Evolutionary conservation across 2,329 filamentous ascomycete genomes (phyloP).

Genomic region (Pseudopithomyces chartarum): DNA sequence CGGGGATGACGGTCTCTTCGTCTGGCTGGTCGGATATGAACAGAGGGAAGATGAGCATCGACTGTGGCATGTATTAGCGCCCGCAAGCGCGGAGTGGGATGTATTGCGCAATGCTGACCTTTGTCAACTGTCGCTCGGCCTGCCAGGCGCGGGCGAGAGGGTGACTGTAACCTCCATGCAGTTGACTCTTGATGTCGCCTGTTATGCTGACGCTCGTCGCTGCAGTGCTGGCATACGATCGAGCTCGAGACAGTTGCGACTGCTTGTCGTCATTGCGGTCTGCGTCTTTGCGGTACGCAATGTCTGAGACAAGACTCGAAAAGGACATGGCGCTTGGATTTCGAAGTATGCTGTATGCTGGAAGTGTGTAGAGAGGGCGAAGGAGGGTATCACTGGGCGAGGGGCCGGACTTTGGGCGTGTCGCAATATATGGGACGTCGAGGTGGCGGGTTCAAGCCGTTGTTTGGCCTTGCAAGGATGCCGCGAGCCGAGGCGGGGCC

Average conservation of each 20-base stretch:
- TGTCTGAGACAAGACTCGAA: slow-evolving; percentile 58
- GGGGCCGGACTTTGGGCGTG: background rate
- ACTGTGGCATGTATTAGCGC: slow-evolving; percentile 58
- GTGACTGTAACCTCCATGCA: slow-evolving; percentile 59
- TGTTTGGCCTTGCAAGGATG: background rate
- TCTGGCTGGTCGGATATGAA: slow-evolving; percentile 95
- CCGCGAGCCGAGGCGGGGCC: slow-evolving; percentile 8
- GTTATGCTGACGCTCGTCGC: slow-evolving; percentile 59
- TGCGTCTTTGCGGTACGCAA: slow-evolving; percentile 52
- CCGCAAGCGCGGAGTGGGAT: background rate
- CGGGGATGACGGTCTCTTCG: slow-evolving; percentile 88
- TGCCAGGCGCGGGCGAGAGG: slow-evolving; percentile 58
- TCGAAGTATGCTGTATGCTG: background rate
- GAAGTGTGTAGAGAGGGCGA: background rate
- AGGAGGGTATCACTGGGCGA: slow-evolving; percentile 4
- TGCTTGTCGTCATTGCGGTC: slow-evolving; percentile 47
- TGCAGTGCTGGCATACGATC: slow-evolving; percentile 57
- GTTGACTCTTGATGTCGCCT: slow-evolving; percentile 57
- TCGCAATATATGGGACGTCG: slow-evolving; percentile 6
- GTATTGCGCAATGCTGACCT: slow-evolving; percentile 37
- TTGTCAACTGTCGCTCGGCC: slow-evolving; percentile 58
- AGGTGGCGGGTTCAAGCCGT: slow-evolving; percentile 7
- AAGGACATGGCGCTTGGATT: slow-evolving; percentile 51
- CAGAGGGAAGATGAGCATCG: slow-evolving; percentile 97
- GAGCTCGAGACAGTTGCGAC: slow-evolving; percentile 53